Evolutionary conservation across 148 eudicot species (phyloP).

Genomic region (Linanthus parryae): DNA sequence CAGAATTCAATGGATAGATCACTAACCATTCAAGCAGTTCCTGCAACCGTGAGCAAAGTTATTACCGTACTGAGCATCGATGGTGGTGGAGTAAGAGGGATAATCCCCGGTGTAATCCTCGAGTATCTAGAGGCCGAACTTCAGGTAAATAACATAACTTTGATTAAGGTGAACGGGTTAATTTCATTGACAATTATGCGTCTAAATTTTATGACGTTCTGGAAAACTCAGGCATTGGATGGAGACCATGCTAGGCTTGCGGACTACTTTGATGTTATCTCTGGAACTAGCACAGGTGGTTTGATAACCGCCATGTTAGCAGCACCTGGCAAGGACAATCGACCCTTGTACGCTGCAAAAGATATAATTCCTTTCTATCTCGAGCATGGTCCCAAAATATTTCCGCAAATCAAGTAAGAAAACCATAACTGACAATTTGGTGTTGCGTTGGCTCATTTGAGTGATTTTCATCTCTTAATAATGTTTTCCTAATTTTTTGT

Average conservation of each 20-base stretch:
- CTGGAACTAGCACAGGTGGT: constrained; percentile 64
- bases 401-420: constrained; percentile 34
- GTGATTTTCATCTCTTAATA: not conserved
- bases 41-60: too few species aligned
- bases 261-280: constrained; percentile 55
- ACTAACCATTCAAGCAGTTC: too few species aligned
- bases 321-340: constrained; percentile 27
- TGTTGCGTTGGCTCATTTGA: too few species aligned
- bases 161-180: too few species aligned
- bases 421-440: not conserved
- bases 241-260: constrained; percentile 41
- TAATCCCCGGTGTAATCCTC: constrained; percentile 7
- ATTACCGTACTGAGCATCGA: constrained; percentile 6
- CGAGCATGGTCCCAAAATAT: constrained; percentile 40
- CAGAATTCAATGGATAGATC: too few species aligned
- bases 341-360: constrained; percentile 45
- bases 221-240: constrained; percentile 35
- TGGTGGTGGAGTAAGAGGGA: constrained; percentile 9
- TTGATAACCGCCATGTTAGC: constrained; percentile 51
- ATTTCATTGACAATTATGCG: too few species aligned
- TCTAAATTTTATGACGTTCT: too few species aligned
- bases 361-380: constrained; percentile 49
- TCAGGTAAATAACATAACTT: too few species aligned
- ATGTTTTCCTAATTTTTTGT: too few species aligned
- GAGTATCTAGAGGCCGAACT: not conserved